A percentile compares a stretch with the other conserved stretches of the same genome.
These are phyloP conservation scores for Boletellus emodensis DNA, from an alignment of 768 basidiomycete species.

Conservation along the genomic window DNA sequence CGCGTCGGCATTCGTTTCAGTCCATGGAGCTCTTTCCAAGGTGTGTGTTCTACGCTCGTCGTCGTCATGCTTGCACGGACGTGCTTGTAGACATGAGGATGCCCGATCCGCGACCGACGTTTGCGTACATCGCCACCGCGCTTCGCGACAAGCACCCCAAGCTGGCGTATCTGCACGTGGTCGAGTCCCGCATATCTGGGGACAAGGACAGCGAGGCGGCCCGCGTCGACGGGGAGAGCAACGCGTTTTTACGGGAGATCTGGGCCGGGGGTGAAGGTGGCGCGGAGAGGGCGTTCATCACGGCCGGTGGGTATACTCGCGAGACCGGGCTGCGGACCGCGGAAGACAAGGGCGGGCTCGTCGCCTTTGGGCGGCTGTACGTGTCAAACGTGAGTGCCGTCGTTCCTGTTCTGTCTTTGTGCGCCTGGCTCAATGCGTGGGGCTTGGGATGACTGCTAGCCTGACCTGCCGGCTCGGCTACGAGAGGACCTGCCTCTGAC, in stretches of 20 bases:
- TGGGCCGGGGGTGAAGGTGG: constrained; percentile 15
- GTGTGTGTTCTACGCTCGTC: constrained; percentile 7
- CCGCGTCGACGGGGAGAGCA: constrained; percentile 1
- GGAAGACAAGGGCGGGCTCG: constrained; percentile 16
- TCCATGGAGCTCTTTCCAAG: constrained; percentile 38
- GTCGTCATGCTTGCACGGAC: too few relatives aligned
- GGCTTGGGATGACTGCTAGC: constrained; percentile 8
- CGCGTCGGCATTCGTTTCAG: constrained; percentile 41
- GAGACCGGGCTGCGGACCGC: constrained; percentile 36
- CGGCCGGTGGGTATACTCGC: constrained; percentile 42
- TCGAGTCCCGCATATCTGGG: too few relatives aligned
- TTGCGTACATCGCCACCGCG: too few relatives aligned
- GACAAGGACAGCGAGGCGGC: too few relatives aligned
- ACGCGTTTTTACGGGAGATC: constrained; percentile 25
- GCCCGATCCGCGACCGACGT: too few relatives aligned
- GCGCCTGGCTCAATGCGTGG: too few relatives aligned
- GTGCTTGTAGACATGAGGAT: too few relatives aligned
- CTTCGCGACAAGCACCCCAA: too few relatives aligned
- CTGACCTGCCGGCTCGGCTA: constrained; percentile 26
- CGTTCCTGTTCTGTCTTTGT: too few relatives aligned
- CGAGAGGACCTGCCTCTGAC: constrained; percentile 15
- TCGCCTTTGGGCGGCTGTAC: constrained; percentile 27
- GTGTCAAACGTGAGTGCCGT: background rate
- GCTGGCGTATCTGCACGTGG: too few relatives aligned
- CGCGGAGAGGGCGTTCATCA: constrained; percentile 28